Evolutionary conservation across 768 basidiomycete genomes (phyloP), one percentile per base, ranked within the genome.

Genomic region (Termitomyces sp.): DNA sequence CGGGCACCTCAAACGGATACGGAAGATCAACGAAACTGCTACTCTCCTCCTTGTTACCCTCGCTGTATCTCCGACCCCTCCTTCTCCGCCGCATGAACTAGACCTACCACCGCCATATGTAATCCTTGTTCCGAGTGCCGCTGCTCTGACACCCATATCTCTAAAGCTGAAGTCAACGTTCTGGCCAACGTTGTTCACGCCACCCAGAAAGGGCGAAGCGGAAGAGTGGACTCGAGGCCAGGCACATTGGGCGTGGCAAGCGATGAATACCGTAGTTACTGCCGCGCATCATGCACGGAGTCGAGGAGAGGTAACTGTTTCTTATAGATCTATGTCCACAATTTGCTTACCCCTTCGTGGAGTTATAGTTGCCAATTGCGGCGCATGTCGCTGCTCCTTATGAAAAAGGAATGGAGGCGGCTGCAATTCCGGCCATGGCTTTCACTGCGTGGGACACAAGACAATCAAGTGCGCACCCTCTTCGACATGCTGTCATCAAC

Each of bases 131-230:
- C 94, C 95, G 1, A 69, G 73, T 31, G 75, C 78, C 14, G 77
- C 85, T 11, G 92, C 93, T 0, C 73, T 87, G 4, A 92, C 91
- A 0, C 73, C 73, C 0, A 75, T 76, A 14, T 88, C 93, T 7
- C 74, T 92, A 21, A 67, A 70, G 43, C 67, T 83, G 35, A 94
- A 95, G 71, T 78, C 80, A 40, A 68, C 78, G 1, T 71, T 91
- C n/a, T 98, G 96, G 96, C 96, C 96, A 8, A 90, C 89, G 11
- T 71, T 84, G 14, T 92, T 83, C 62, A 76, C 84, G 3, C 89
- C 89, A 0, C 78, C 79, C 35, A 78, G 84, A 59, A 90, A 84
- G 65, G 82, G 80, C 63, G 87, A 89, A 56, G 70, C 74, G 1
- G 82, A 86, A 58, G 72, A 73, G 6, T 92, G 93, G 90, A 80